These are phyloP conservation scores for Aspergillus costaricaensis DNA, from an alignment of 2,329 filamentous ascomycete species.

Conservation along the genomic window DNA sequence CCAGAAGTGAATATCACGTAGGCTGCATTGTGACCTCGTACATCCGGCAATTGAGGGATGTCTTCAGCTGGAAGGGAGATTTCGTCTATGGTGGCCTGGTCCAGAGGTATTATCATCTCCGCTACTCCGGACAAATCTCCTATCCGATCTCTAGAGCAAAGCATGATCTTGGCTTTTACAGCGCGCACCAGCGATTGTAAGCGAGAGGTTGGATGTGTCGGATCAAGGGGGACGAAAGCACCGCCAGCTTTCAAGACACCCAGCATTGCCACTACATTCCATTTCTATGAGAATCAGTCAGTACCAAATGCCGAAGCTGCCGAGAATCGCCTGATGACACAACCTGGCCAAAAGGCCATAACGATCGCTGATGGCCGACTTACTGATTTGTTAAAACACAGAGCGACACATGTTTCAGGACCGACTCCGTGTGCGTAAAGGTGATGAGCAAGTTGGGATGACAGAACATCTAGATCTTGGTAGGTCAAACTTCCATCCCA, in stretches of 20 bases:
- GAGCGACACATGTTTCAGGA: conserved; percentile 38
- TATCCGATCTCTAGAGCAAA: conserved; percentile 35
- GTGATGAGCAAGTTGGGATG: conserved; percentile 39
- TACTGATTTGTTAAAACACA: conserved; percentile 48
- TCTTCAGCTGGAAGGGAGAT: conserved; percentile 21
- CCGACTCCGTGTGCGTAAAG: conserved; percentile 44
- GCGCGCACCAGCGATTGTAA: conserved; percentile 37
- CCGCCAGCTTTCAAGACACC: conserved; percentile 47
- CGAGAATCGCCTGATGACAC: not conserved
- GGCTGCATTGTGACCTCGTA: conserved; percentile 37
- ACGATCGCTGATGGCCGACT: conserved; percentile 12
- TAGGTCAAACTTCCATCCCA: conserved; percentile 46
- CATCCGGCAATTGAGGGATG: conserved; percentile 24
- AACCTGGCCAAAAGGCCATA: not conserved
- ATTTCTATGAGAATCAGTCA: conserved; percentile 34
- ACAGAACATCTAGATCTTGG: conserved; percentile 40
- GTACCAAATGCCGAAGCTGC: not conserved
- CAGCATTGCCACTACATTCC: conserved; percentile 45
- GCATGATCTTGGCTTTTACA: conserved; percentile 35
- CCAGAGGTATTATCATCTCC: conserved; percentile 33
- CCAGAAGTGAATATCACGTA: conserved; percentile 65
- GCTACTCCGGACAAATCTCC: conserved; percentile 25
- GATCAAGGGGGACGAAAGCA: conserved; percentile 46
- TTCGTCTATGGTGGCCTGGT: conserved; percentile 26
- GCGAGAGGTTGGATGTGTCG: conserved; percentile 41